These are phyloP conservation scores for Saccharomycopsis javanensis DNA, from an alignment of 805 yeast genomes.

Conservation along the genomic window DNA sequence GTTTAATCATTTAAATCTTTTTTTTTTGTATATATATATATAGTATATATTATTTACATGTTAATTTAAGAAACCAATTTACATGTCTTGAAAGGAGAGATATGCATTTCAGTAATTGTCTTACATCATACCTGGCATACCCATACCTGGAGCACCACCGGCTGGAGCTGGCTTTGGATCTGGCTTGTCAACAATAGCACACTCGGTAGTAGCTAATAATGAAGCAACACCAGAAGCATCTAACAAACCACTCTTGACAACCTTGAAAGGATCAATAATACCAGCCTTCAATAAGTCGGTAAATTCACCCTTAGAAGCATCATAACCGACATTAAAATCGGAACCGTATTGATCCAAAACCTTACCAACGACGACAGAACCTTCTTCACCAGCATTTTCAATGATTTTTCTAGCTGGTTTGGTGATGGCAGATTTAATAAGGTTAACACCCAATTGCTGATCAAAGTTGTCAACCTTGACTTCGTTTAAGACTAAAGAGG, in stretches of 20 bases:
- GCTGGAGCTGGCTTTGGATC: slow-evolving; percentile 59
- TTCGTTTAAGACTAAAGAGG: slow-evolving; percentile 62
- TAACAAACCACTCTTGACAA: slow-evolving; percentile 87
- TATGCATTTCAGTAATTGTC: not conserved
- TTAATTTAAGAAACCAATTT: not conserved
- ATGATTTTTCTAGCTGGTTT: slow-evolving; percentile 94
- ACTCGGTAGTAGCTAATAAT: slow-evolving; percentile 93
- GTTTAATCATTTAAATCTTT: not conserved
- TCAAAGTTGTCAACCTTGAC: slow-evolving; percentile 82
- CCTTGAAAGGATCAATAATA: slow-evolving; percentile 97
- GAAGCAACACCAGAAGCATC: slow-evolving; percentile 98
- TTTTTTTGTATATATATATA: not conserved
- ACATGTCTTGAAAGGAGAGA: not conserved
- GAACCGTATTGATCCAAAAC: slow-evolving; percentile 42
- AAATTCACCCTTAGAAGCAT: slow-evolving; percentile 85
- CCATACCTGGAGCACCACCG: slow-evolving; percentile 41
- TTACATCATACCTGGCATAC: slow-evolving; percentile 18
- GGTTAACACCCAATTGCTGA: slow-evolving; percentile 91
- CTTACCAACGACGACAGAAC: slow-evolving; percentile 92
- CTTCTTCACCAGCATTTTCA: slow-evolving; percentile 96
- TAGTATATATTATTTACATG: not conserved
- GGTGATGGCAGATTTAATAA: slow-evolving; percentile 84
- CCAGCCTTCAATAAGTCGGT: slow-evolving; percentile 96
- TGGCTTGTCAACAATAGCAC: slow-evolving; percentile 95
- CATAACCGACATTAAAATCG: slow-evolving; percentile 84